Conservation (phyloP, 352 stramenopile species). For the Pythium pyrilobum region DNA sequence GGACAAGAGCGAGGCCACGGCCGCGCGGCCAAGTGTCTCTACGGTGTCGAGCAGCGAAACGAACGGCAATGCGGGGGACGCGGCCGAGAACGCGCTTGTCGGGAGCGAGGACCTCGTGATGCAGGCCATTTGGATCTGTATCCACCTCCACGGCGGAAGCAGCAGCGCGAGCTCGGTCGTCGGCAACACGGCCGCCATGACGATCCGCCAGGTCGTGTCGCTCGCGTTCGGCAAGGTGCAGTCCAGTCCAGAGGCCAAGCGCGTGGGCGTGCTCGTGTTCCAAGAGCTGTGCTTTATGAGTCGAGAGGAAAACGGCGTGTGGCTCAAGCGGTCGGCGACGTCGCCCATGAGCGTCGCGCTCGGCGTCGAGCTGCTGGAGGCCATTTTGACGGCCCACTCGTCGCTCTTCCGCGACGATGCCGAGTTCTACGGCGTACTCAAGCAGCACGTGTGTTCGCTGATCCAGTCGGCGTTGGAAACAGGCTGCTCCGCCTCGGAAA, state of each 20-base stretch:
- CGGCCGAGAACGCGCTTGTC: constrained; percentile 41
- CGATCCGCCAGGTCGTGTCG: constrained; percentile 83
- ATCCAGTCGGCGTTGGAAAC: constrained; percentile 70
- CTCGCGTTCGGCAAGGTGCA: constrained; percentile 82
- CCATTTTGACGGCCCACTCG: constrained; percentile 57
- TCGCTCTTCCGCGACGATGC: constrained; percentile 60
- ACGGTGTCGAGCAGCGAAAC: background rate
- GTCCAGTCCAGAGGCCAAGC: constrained; percentile 60
- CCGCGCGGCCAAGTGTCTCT: background rate
- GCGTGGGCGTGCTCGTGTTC: constrained; percentile 79
- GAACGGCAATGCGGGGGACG: background rate
- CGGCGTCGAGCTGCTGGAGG: constrained; percentile 75
- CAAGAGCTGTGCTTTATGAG: constrained; percentile 86
- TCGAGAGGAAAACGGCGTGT: constrained; percentile 77
- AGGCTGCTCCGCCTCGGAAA: constrained; percentile 41
- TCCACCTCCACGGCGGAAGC: constrained; percentile 71
- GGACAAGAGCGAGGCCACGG: constrained; percentile 29
- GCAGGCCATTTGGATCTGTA: constrained; percentile 85
- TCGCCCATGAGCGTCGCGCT: constrained; percentile 76
- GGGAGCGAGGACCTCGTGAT: constrained; percentile 84
- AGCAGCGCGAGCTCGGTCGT: constrained; percentile 74
- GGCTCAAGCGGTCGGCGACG: constrained; percentile 72
- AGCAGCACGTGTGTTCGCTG: constrained; percentile 75
- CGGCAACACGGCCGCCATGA: constrained; percentile 85
- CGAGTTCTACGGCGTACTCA: constrained; percentile 73